Conservation (phyloP, 2,329 filamentous ascomycete species). For the Fusarium sp. region DNA sequence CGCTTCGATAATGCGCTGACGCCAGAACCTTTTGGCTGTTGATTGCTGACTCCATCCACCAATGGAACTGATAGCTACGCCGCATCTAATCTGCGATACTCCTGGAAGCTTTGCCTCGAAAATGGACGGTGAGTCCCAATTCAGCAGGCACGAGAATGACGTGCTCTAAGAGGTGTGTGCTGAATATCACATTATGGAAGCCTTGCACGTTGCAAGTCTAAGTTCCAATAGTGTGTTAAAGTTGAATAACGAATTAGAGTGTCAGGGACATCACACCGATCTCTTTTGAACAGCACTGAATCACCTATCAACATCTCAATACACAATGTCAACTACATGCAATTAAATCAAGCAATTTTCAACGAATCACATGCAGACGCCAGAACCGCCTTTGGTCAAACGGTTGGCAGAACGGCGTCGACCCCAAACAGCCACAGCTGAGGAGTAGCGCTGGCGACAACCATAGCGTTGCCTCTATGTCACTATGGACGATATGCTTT, state of each 20-base stretch:
- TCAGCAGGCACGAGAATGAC: slow-evolving; percentile 20
- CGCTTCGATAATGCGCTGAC: slow-evolving; percentile 28
- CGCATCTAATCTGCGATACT: slow-evolving; percentile 34
- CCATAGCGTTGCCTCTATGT: slow-evolving; percentile 3
- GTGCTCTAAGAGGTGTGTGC: slow-evolving; percentile 15
- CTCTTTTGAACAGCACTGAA: neutral
- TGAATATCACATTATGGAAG: neutral
- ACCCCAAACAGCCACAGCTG: slow-evolving; percentile 29
- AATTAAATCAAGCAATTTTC: slow-evolving; percentile 9
- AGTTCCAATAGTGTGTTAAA: neutral
- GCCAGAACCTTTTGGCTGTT: neutral
- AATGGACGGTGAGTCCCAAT: slow-evolving; percentile 10
- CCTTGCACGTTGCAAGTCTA: neutral
- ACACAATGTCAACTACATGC: neutral
- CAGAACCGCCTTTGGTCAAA: slow-evolving; percentile 28
- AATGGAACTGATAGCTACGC: slow-evolving; percentile 17
- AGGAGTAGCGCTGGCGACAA: slow-evolving; percentile 21
- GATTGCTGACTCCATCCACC: slow-evolving; percentile 23
- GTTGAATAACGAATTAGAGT: neutral
- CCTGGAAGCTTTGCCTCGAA: slow-evolving; percentile 3
- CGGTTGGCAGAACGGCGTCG: slow-evolving; percentile 10
- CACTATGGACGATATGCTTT: neutral
- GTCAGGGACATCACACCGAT: neutral
- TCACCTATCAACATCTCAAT: slow-evolving; percentile 5
- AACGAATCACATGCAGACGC: slow-evolving; percentile 29